These are phyloP conservation scores for Candida cerambycidarum DNA, from an alignment of 805 yeast genomes.

Conservation along the genomic window DNA sequence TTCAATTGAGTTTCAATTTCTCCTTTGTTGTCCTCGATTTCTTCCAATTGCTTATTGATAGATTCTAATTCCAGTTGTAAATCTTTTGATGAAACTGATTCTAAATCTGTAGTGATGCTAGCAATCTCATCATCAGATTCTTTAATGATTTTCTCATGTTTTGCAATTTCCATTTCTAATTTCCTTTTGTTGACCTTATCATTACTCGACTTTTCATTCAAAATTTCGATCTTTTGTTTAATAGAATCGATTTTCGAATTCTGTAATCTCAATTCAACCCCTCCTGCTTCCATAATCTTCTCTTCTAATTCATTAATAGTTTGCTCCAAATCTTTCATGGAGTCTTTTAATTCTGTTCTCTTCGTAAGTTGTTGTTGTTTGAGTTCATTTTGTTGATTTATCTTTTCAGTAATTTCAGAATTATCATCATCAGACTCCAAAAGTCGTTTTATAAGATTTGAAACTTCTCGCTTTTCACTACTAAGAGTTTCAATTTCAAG, in stretches of 20 bases:
- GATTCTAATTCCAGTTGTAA: constrained; percentile 31
- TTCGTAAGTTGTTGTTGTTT: constrained; percentile 19
- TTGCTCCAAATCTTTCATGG: constrained; percentile 54
- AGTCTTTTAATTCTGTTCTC: constrained; percentile 42
- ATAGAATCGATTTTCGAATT: constrained; percentile 79
- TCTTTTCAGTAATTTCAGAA: constrained; percentile 33
- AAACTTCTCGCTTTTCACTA: constrained; percentile 51
- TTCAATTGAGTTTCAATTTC: constrained; percentile 43
- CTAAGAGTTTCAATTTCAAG: constrained; percentile 65
- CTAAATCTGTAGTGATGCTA: constrained; percentile 24
- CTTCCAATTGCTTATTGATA: constrained; percentile 28
- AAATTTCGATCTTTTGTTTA: constrained; percentile 61
- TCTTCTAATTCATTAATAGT: constrained; percentile 65
- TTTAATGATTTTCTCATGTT: constrained; percentile 48
- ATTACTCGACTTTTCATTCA: constrained; percentile 54
- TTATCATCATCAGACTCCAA: constrained; percentile 38
- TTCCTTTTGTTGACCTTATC: constrained; percentile 59
- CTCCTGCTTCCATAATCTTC: constrained; percentile 87
- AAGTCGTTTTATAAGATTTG: constrained; percentile 42
- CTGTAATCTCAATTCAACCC: constrained; percentile 76
- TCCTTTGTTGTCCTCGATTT: constrained; percentile 37
- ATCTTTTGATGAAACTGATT: constrained; percentile 17
- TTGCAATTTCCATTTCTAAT: constrained; percentile 59
- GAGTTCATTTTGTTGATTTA: constrained; percentile 20
- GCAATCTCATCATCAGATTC: constrained; percentile 49